Evolutionary conservation across 805 yeast genomes (phyloP), one percentile per base, ranked within the genome.

Genomic region (Lipomyces chichibuensis): DNA sequence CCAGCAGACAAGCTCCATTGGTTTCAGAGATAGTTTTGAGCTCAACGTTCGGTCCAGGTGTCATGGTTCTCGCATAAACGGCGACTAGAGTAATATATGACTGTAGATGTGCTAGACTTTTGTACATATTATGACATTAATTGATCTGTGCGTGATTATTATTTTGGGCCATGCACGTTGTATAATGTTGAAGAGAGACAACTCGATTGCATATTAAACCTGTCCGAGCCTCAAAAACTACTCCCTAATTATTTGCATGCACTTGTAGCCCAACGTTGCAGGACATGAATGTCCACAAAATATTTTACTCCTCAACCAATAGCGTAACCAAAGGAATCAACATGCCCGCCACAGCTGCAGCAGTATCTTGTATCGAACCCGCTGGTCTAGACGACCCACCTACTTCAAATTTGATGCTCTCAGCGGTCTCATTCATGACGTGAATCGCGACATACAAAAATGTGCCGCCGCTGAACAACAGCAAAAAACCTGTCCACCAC

Each of bases 371-470:
- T 20, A 63, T 57, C 55, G 43, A 39, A 46, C 54, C 29, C 9
- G n/a, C 33, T 29, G 55, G 55, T 62, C 58, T 54, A n/a, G 51
- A 54, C 20, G 61, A 60, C 6, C 57, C 46, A 3, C 37, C 59
- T 2, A 25, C 35, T 17, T 59, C 55, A n/a, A 39, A 55, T 37
- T 72, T 64, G 29, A 55, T 66, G 17, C 46, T 63, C 14, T 65
- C 71, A 17, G 60, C 63, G 33, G 72, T 53, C 25, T 83, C 84
- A 60, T 80, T 77, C 79, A 87, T 81, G 2, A 88, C 85, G 73
- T 89, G 91, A 70, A 86, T 80, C 11, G 91, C 90, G 46, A 90
- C 91, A 72, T 84, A 90, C 32, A 89, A 74, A 73, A 90, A 89
- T 0, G 92, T 87, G 8, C 95, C 95, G 8, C 89, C 91, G 65